Evolutionary conservation across 257 asterid genomes (phyloP).

Genomic region (Fraxinus anomala): DNA sequence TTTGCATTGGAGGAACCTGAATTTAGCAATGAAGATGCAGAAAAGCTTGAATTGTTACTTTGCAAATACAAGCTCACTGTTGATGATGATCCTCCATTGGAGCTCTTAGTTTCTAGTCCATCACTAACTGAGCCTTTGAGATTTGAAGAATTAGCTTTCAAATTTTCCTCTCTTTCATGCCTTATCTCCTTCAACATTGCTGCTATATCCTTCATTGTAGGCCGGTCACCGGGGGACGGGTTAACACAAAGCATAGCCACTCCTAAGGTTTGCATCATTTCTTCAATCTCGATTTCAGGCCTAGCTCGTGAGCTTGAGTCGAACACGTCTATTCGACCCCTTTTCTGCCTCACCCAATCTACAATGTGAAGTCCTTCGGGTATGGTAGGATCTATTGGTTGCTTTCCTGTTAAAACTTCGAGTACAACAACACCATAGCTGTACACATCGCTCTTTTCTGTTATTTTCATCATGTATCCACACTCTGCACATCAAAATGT

Average conservation of each 20-base stretch:
- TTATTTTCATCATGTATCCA: slow-evolving; percentile 79
- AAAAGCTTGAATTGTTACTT: slow-evolving; percentile 63
- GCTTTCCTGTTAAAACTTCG: slow-evolving; percentile 77
- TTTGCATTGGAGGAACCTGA: slow-evolving; percentile 51
- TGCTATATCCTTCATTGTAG: slow-evolving; percentile 77
- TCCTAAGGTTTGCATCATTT: slow-evolving; percentile 80
- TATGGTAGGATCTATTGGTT: slow-evolving; percentile 78
- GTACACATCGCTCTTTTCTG: slow-evolving; percentile 83
- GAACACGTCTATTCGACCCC: slow-evolving; percentile 50
- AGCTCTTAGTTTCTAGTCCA: slow-evolving; percentile 28
- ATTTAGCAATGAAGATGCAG: slow-evolving; percentile 64
- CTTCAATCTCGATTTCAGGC: slow-evolving; percentile 66
- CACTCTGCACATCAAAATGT: slow-evolving; percentile 51
- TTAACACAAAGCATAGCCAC: slow-evolving; percentile 80
- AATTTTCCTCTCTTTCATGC: slow-evolving; percentile 60
- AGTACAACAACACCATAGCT: slow-evolving; percentile 85
- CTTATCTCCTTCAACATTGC: slow-evolving; percentile 84
- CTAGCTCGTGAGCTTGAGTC: slow-evolving; percentile 45
- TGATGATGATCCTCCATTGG: slow-evolving; percentile 49
- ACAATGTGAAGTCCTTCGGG: slow-evolving; percentile 83
- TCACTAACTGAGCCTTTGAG: slow-evolving; percentile 40
- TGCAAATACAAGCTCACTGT: slow-evolving; percentile 48
- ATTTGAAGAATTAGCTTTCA: slow-evolving; percentile 40
- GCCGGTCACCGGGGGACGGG: slow-evolving; percentile 72
- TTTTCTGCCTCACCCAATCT: slow-evolving; percentile 71